These are phyloP conservation scores for Clausena lansium DNA, from an alignment of 345 rosid species.

Conservation along the genomic window DNA sequence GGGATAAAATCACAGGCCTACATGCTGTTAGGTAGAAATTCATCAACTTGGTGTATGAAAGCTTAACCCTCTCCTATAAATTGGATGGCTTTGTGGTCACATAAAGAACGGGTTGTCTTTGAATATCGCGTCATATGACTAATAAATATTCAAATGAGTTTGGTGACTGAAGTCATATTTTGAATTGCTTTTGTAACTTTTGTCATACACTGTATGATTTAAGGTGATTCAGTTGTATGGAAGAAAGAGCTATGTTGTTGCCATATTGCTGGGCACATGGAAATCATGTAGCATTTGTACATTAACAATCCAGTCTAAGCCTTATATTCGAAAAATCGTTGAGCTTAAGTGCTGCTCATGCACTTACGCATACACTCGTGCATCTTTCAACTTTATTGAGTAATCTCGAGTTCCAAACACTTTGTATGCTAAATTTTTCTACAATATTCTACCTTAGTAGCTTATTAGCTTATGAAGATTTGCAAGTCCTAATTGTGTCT, in stretches of 20 bases:
- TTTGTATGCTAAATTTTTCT: background rate
- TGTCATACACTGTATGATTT: background rate
- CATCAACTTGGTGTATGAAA: background rate
- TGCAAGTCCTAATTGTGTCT: constrained; percentile 5
- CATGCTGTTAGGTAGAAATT: background rate
- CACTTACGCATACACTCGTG: background rate
- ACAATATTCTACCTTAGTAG: background rate
- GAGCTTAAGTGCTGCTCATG: background rate
- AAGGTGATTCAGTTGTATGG: background rate
- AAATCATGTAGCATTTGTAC: background rate
- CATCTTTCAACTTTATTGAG: background rate
- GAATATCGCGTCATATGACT: background rate
- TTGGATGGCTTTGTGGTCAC: background rate
- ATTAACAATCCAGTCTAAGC: background rate
- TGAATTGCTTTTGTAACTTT: background rate
- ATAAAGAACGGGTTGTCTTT: background rate
- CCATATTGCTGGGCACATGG: background rate
- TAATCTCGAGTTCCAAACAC: background rate
- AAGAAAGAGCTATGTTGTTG: background rate
- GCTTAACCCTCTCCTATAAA: background rate
- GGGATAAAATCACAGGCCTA: background rate
- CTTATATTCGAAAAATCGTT: background rate
- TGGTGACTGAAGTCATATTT: background rate
- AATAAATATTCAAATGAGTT: background rate
- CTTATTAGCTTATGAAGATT: background rate